Conservation (phyloP, 2,329 filamentous ascomycete species). For the Colletotrichum echinochloae region DNA sequence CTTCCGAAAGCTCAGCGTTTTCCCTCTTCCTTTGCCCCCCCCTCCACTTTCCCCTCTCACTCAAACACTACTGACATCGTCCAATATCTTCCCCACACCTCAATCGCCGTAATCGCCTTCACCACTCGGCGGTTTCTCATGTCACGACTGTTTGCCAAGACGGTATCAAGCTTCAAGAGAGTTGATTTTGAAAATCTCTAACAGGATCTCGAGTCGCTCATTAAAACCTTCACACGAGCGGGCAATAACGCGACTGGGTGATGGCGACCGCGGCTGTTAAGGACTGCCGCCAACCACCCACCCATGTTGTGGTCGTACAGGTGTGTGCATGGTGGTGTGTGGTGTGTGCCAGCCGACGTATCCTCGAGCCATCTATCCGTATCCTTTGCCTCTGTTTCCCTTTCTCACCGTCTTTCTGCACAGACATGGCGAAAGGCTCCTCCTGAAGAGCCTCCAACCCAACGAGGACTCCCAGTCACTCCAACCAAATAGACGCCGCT, state of each 20-base stretch:
- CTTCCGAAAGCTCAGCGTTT: conserved; percentile 27
- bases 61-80: conserved; percentile 28
- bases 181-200: not conserved
- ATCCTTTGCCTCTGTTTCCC: not conserved
- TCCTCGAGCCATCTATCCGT: not conserved
- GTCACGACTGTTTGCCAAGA: conserved; percentile 7
- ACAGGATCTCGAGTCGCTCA: conserved; percentile 19
- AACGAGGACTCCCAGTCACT: conserved; percentile 8
- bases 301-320: not conserved
- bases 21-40: not conserved
- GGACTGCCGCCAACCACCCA: conserved; percentile 29
- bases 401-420: conserved; percentile 35
- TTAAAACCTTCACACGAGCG: conserved; percentile 1
- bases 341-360: not conserved
- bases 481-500: conserved; percentile 39
- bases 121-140: not conserved
- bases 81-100: not conserved
- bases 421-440: conserved; percentile 29
- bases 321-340: not conserved
- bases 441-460: conserved; percentile 3
- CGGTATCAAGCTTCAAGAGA: not conserved
- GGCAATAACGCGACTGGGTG: conserved; percentile 11
- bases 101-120: not conserved
- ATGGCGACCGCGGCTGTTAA: conserved; percentile 16
- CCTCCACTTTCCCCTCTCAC: conserved; percentile 8